A percentile compares a stretch with the other conserved stretches of the same genome.
Evolutionary conservation across 1,284 basidiomycete genomes (phyloP).

Genomic region (Ganoderma meredithae): DNA sequence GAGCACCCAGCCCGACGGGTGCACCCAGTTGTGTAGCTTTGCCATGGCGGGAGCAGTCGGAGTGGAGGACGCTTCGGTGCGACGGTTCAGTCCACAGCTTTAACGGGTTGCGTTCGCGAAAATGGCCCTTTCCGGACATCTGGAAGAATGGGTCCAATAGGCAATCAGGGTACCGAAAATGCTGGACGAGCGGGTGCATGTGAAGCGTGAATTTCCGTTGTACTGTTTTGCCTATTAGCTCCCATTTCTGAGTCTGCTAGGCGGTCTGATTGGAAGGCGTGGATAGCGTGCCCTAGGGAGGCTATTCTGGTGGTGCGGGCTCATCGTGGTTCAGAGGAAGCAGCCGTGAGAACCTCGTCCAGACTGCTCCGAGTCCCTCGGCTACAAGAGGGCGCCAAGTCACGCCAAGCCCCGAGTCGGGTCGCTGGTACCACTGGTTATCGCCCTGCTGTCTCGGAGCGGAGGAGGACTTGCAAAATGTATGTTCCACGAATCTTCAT

Average conservation of each 20-base stretch:
- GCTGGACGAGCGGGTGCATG: neutral
- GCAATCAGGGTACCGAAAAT: neutral
- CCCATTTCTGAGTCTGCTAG: neutral
- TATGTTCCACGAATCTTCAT: neutral
- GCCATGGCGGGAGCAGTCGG: neutral
- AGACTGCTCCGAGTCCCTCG: neutral
- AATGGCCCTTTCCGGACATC: neutral
- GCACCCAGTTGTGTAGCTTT: conserved; percentile 3
- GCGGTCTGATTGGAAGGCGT: neutral
- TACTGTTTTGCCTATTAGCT: neutral
- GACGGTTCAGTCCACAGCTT: neutral
- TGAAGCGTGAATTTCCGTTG: neutral
- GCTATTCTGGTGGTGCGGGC: neutral
- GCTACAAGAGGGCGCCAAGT: neutral
- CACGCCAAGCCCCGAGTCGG: neutral
- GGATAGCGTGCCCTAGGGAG: neutral
- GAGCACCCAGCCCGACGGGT: conserved; percentile 50
- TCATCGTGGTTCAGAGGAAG: conserved; percentile 4
- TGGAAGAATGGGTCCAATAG: neutral
- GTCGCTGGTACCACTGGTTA: neutral
- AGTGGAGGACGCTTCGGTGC: neutral
- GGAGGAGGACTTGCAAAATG: neutral
- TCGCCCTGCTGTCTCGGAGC: neutral
- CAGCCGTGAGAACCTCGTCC: neutral
- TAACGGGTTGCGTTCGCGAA: neutral